Conservation (phyloP, 495 filamentous ascomycete species). For the Ascodesmis nigricans region DNA sequence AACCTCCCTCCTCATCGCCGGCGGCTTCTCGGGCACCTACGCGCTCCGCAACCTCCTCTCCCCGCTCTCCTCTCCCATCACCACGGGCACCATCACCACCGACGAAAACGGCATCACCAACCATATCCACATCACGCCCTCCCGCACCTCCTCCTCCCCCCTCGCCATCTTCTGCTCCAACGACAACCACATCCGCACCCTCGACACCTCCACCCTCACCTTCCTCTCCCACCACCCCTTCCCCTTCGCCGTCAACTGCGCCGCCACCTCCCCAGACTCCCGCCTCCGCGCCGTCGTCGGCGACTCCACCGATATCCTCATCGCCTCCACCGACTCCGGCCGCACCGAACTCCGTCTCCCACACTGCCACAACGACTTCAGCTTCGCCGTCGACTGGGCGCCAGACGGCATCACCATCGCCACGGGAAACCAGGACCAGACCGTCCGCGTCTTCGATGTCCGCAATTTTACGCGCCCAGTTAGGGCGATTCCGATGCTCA, state of each 20-base stretch:
- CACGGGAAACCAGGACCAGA: conserved; percentile 75
- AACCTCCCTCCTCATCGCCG: conserved; percentile 49
- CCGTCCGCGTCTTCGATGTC: conserved; percentile 68
- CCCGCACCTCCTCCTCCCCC: conserved; percentile 37
- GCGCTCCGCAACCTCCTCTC: conserved; percentile 36
- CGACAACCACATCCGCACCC: conserved; percentile 48
- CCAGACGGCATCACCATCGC: conserved; percentile 74
- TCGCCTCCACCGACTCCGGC: conserved; percentile 43
- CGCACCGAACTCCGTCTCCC: conserved; percentile 33
- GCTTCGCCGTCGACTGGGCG: conserved; percentile 81
- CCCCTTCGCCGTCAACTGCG: conserved; percentile 59
- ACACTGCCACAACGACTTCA: conserved; percentile 56
- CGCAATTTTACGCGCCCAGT: conserved; percentile 32
- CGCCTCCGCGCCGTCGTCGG: conserved; percentile 62
- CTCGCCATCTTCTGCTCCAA: conserved; percentile 66
- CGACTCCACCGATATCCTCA: conserved; percentile 34
- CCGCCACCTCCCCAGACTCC: conserved; percentile 53
- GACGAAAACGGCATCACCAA: conserved; percentile 63
- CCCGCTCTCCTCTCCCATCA: conserved; percentile 25
- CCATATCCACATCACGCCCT: conserved; percentile 49
- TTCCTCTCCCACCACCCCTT: conserved; percentile 40
- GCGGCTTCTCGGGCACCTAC: conserved; percentile 67
- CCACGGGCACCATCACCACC: conserved; percentile 43
- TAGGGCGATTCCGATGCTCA: conserved; percentile 43
- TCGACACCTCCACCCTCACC: conserved; percentile 48